These are phyloP conservation scores for Colletotrichum sp. DNA, from an alignment of 2,329 filamentous ascomycete species.

Conservation along the genomic window DNA sequence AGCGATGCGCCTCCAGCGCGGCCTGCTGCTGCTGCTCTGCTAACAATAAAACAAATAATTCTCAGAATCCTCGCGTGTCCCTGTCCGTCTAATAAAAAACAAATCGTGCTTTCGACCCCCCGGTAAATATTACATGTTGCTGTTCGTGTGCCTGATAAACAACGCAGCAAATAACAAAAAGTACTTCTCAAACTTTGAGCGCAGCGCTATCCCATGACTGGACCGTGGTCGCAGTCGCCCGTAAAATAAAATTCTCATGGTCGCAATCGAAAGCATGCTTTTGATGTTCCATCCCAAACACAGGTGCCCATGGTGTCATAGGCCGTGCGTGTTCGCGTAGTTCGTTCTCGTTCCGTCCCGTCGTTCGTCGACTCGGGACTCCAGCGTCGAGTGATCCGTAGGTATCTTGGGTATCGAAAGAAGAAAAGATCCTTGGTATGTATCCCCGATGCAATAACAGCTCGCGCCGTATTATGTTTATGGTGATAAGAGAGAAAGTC, in stretches of 20 bases:
- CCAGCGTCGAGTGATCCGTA: background rate
- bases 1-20: background rate
- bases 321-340: conserved; percentile 14
- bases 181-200: background rate
- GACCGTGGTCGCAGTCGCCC: background rate
- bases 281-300: conserved; percentile 9
- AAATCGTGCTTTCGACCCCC: background rate
- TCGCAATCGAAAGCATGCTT: conserved; percentile 18
- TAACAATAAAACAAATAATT: background rate
- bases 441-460: conserved; percentile 21
- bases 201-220: conserved; percentile 12
- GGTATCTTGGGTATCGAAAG: conserved; percentile 24
- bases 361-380: background rate
- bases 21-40: background rate
- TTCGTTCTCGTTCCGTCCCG: conserved; percentile 17
- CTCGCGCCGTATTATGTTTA: conserved; percentile 24
- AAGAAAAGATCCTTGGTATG: conserved; percentile 17
- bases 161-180: background rate
- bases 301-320: conserved; percentile 2
- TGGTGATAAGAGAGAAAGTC: conserved; percentile 18
- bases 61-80: background rate
- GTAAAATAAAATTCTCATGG: background rate
- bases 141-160: background rate
- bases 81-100: background rate
- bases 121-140: background rate